Conservation (phyloP, 148 eudicot genomes). For the Chenopodium formosanum region DNA sequence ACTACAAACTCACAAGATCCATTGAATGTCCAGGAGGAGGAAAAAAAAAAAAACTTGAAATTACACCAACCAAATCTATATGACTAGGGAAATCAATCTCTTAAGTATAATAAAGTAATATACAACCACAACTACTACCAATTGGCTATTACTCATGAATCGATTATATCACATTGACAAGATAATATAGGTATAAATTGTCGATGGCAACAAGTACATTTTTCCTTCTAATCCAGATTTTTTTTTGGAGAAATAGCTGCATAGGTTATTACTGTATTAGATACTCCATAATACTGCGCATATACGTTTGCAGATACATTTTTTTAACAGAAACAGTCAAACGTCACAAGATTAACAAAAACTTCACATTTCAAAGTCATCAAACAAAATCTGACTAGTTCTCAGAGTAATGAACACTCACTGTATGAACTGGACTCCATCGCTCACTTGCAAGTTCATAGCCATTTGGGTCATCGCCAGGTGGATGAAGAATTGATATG, state of each 20-base stretch:
- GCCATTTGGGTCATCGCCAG: slow-evolving; percentile 98
- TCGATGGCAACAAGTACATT: background rate
- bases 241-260: too few relatives aligned
- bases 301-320: background rate
- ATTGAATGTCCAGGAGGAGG: background rate
- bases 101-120: background rate
- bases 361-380: background rate
- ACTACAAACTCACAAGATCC: background rate
- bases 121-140: background rate
- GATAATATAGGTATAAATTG: background rate
- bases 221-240: background rate
- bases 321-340: background rate
- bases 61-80: background rate
- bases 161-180: background rate
- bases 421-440: slow-evolving; percentile 99
- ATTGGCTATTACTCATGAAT: background rate
- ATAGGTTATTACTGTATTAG: background rate
- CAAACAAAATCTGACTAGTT: background rate
- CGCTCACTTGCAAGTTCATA: slow-evolving; percentile 99
- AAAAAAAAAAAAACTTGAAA: background rate
- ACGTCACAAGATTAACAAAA: background rate
- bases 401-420: slow-evolving; percentile 28
- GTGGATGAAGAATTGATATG: slow-evolving; percentile 97
- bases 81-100: background rate
- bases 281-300: background rate